Evolutionary conservation across 768 basidiomycete genomes (phyloP).

Genomic region (Amanita exitialis): DNA sequence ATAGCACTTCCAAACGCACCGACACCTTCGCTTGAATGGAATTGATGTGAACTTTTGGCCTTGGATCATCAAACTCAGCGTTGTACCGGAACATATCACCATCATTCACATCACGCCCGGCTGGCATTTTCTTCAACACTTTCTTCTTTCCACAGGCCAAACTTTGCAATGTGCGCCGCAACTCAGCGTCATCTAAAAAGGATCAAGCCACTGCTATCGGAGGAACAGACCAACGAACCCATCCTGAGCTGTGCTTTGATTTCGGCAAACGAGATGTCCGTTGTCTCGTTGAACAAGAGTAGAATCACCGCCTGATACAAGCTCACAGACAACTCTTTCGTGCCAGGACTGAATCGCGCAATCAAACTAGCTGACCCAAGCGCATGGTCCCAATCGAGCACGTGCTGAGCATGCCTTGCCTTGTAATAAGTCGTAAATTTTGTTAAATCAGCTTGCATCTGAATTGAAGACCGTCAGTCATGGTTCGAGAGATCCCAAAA

Average conservation of each 20-base stretch:
- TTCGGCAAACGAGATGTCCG: slow-evolving; percentile 51
- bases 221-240: slow-evolving; percentile 37
- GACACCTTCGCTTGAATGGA: slow-evolving; percentile 93
- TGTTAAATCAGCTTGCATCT: slow-evolving; percentile 70
- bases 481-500: slow-evolving; percentile 6
- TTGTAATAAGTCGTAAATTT: slow-evolving; percentile 68
- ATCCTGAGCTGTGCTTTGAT: slow-evolving; percentile 61
- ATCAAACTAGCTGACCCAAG: slow-evolving; percentile 76
- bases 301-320: slow-evolving; percentile 86
- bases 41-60: slow-evolving; percentile 82
- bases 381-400: slow-evolving; percentile 79
- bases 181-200: slow-evolving; percentile 52
- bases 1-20: slow-evolving; percentile 25
- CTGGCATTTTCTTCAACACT: slow-evolving; percentile 73
- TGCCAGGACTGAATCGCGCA: slow-evolving; percentile 53
- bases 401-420: slow-evolving; percentile 62
- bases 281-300: slow-evolving; percentile 71
- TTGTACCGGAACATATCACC: slow-evolving; percentile 79
- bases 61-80: slow-evolving; percentile 68
- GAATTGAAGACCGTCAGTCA: slow-evolving; percentile 4
- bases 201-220: background rate
- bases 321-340: slow-evolving; percentile 85
- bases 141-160: slow-evolving; percentile 87
- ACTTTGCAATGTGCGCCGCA: slow-evolving; percentile 84
- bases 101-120: slow-evolving; percentile 67